Conservation (phyloP, 1,139 yeast species). For the Blastobotrys malaysiensis region DNA sequence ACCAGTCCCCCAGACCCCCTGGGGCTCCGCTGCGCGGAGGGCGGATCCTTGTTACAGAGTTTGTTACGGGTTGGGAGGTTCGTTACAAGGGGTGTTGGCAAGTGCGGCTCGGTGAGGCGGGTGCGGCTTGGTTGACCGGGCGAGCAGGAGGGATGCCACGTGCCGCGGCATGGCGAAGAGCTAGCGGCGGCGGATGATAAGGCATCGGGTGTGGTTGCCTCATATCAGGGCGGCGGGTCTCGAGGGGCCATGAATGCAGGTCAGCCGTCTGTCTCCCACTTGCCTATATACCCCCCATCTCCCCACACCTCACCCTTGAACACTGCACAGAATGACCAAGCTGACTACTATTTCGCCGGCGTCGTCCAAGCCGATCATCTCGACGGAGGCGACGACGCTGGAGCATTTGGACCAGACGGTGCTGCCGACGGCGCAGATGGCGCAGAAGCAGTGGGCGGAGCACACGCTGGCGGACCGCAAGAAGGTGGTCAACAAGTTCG, state of each 20-base stretch:
- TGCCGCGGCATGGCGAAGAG: too few species aligned
- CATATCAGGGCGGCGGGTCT: too few species aligned
- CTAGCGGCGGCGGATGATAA: too few species aligned
- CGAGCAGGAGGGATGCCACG: too few species aligned
- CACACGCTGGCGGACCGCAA: slow-evolving; percentile 29
- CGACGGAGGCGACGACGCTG: slow-evolving; percentile 26
- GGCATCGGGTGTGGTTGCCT: too few species aligned
- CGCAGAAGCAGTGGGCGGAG: slow-evolving; percentile 30
- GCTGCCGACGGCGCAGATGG: slow-evolving; percentile 26
- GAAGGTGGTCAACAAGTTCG: slow-evolving; percentile 26
- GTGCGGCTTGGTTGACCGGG: too few species aligned
- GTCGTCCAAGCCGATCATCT: slow-evolving; percentile 27
- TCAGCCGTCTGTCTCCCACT: not conserved
- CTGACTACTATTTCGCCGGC: slow-evolving; percentile 33
- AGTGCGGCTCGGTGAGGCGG: too few species aligned
- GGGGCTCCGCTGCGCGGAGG: not conserved
- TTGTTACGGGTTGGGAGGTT: too few species aligned
- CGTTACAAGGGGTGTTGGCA: too few species aligned
- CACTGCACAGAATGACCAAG: slow-evolving; percentile 15
- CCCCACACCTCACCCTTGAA: not conserved
- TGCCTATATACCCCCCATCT: not conserved
- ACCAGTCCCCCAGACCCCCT: too few species aligned
- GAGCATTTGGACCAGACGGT: slow-evolving; percentile 23
- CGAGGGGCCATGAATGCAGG: too few species aligned
- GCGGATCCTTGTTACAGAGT: too few species aligned